Percentiles rank a stretch among this genome's conserved stretches.
Conservation (phyloP, 495 filamentous ascomycete species). For the Xylaria bambusicola region DNA sequence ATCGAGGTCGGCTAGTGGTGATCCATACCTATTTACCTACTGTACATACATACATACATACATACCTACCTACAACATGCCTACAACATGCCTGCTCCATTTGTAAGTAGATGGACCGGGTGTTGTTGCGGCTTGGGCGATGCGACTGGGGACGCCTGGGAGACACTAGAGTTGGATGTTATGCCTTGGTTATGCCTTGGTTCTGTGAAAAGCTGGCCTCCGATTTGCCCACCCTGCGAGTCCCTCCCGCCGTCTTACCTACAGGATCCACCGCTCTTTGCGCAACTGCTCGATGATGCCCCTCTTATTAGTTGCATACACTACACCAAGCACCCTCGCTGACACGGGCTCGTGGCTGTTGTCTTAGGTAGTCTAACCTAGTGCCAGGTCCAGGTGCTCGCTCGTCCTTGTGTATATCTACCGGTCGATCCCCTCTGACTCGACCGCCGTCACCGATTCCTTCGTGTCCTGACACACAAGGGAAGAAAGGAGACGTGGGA, state of each 20-base stretch:
- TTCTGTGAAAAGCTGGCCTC: constrained; percentile 10
- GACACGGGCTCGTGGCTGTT: constrained; percentile 8
- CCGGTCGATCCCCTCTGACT: constrained; percentile 15
- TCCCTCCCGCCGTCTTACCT: constrained; percentile 20
- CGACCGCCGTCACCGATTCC: constrained; percentile 7
- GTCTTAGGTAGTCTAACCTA: constrained; percentile 10
- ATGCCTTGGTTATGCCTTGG: constrained; percentile 14
- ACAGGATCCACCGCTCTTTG: constrained; percentile 23
- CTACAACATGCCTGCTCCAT: neutral
- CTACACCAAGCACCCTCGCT: neutral
- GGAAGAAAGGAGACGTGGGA: constrained; percentile 16
- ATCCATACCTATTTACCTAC: neutral
- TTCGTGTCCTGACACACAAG: constrained; percentile 12
- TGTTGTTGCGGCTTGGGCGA: constrained; percentile 6
- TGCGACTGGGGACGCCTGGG: neutral
- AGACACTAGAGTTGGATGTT: constrained; percentile 11
- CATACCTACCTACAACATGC: constrained; percentile 1
- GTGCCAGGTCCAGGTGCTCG: constrained; percentile 6
- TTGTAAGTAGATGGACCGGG: constrained; percentile 6
- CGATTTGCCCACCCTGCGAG: constrained; percentile 16
- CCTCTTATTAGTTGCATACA: constrained; percentile 11
- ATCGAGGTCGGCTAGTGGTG: constrained; percentile 1
- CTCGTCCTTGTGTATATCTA: constrained; percentile 16
- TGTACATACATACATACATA: too few relatives aligned
- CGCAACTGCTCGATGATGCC: constrained; percentile 8